Evolutionary conservation across 1,284 basidiomycete genomes (phyloP).

Genomic region (Malassezia restricta): DNA sequence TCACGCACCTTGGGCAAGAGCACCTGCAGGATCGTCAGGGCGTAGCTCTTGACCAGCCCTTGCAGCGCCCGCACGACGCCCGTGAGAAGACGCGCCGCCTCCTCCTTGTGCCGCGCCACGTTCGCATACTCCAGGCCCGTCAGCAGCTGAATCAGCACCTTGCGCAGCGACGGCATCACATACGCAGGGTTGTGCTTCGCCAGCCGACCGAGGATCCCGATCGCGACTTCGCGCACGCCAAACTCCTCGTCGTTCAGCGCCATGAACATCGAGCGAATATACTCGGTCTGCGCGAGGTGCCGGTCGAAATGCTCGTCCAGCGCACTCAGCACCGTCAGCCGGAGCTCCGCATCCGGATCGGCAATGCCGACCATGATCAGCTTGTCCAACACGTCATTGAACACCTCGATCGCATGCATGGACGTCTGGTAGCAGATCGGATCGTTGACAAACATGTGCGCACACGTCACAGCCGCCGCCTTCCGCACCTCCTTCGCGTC

Average conservation of each 20-base stretch:
- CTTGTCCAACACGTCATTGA: slow-evolving; percentile 95
- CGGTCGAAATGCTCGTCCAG: slow-evolving; percentile 92
- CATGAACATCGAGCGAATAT: slow-evolving; percentile 90
- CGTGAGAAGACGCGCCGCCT: slow-evolving; percentile 40
- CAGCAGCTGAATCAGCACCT: slow-evolving; percentile 87
- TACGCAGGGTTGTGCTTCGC: slow-evolving; percentile 95
- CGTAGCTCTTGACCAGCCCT: slow-evolving; percentile 89
- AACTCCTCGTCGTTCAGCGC: slow-evolving; percentile 96
- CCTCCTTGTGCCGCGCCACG: slow-evolving; percentile 64
- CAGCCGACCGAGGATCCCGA: slow-evolving; percentile 80
- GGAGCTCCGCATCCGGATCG: slow-evolving; percentile 56
- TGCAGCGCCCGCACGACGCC: slow-evolving; percentile 58
- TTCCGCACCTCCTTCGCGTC: slow-evolving; percentile 78
- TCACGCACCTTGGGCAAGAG: slow-evolving; percentile 80
- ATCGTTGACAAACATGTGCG: slow-evolving; percentile 74
- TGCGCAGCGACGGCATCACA: slow-evolving; percentile 93
- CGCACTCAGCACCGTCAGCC: slow-evolving; percentile 59
- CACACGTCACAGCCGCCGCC: slow-evolving; percentile 85
- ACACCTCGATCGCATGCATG: slow-evolving; percentile 90
- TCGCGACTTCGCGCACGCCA: slow-evolving; percentile 79
- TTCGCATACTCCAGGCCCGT: slow-evolving; percentile 96
- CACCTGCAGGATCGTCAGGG: slow-evolving; percentile 85
- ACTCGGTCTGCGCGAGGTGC: slow-evolving; percentile 96
- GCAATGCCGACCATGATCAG: slow-evolving; percentile 91
- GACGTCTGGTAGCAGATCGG: slow-evolving; percentile 93